These are phyloP conservation scores for Coffea canephora DNA, from an alignment of 257 asterid species.

Conservation along the genomic window DNA sequence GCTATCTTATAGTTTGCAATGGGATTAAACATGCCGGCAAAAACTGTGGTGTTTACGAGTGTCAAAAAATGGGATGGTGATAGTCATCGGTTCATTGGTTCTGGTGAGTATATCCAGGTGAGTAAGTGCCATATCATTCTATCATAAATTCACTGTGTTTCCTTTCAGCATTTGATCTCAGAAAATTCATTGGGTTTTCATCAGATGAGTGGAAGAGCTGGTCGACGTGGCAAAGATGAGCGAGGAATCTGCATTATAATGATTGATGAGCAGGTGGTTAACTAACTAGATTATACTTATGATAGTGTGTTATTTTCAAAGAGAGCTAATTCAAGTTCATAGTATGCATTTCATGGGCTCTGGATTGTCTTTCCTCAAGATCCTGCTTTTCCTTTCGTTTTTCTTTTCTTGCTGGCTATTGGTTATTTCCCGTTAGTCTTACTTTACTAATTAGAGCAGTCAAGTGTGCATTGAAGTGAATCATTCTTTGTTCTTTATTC, in stretches of 20 bases:
- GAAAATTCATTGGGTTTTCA: slow-evolving; percentile 24
- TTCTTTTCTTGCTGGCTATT: neutral
- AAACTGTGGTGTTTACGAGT: slow-evolving; percentile 93
- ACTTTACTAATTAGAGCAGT: neutral
- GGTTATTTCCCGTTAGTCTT: neutral
- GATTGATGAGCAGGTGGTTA: slow-evolving; percentile 81
- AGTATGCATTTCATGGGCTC: neutral
- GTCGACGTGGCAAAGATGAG: slow-evolving; percentile 99
- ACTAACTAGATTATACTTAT: slow-evolving; percentile 1
- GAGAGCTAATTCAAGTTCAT: neutral
- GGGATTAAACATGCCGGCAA: slow-evolving; percentile 99
- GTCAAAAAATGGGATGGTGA: slow-evolving; percentile 98
- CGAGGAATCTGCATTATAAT: slow-evolving; percentile 92
- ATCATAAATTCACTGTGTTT: slow-evolving; percentile 9
- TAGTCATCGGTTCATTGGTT: slow-evolving; percentile 92
- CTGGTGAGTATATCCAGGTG: slow-evolving; percentile 99
- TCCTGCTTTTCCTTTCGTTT: neutral
- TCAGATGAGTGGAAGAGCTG: slow-evolving; percentile 99
- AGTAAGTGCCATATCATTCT: slow-evolving; percentile 24
- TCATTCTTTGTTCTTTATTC: neutral
- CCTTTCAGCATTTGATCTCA: slow-evolving; percentile 15
- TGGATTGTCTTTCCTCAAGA: neutral
- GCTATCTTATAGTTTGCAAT: slow-evolving; percentile 67
- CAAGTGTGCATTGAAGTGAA: neutral
- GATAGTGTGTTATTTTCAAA: neutral